These are phyloP conservation scores for Paramecium tetraurelia DNA, from an alignment of 73 alveolate species.

Conservation along the genomic window DNA sequence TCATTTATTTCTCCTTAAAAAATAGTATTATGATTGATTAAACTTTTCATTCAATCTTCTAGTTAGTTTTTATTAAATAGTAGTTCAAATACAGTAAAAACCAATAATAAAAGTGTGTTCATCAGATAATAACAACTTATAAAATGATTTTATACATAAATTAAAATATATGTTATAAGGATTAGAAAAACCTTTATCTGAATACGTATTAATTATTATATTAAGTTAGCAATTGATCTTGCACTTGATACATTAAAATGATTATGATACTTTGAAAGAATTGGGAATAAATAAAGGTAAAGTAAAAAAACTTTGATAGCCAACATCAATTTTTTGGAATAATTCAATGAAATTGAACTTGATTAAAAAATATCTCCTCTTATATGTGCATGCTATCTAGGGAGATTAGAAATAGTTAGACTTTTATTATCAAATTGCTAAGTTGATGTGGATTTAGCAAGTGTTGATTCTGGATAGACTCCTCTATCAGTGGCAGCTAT, in stretches of 20 bases:
- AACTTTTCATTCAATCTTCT: too few species aligned
- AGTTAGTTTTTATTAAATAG: too few species aligned
- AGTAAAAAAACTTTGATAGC: not conserved
- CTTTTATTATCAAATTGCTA: slow-evolving; percentile 69
- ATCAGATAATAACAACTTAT: too few species aligned
- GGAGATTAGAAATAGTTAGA: slow-evolving; percentile 67
- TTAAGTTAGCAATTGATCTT: not conserved
- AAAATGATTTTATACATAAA: not conserved
- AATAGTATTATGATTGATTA: too few species aligned
- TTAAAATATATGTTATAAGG: not conserved
- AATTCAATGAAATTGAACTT: slow-evolving; percentile 73
- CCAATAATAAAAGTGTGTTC: too few species aligned
- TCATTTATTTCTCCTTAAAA: too few species aligned
- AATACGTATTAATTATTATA: not conserved
- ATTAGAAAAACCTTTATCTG: not conserved
- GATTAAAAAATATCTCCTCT: slow-evolving; percentile 79
- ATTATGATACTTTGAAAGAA: slow-evolving; percentile 37
- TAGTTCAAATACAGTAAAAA: too few species aligned
- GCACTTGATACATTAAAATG: slow-evolving; percentile 14
- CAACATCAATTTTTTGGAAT: slow-evolving; percentile 66
- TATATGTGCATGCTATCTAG: slow-evolving; percentile 74
- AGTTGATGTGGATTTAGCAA: slow-evolving; percentile 73
- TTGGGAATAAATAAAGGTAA: slow-evolving; percentile 3
- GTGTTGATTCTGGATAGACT: slow-evolving; percentile 73
- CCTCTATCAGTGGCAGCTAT: slow-evolving; percentile 76